Evolutionary conservation across 495 filamentous ascomycete species (phyloP).

Genomic region (Staphylotrichum longicolle): DNA sequence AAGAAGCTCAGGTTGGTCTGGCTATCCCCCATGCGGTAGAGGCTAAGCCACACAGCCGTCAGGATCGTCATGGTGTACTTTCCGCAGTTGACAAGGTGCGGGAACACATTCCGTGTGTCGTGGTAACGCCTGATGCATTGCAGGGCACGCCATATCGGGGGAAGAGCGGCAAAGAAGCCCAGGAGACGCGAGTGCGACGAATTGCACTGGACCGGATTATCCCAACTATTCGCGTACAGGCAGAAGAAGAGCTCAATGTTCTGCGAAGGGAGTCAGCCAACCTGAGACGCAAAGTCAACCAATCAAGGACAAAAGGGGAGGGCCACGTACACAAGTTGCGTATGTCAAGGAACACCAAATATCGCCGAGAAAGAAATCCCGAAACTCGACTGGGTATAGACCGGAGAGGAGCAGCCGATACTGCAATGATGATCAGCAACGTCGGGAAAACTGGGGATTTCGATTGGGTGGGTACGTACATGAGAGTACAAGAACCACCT

Average conservation of each 20-base stretch:
- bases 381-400: conserved; percentile 89
- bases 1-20: conserved; percentile 61
- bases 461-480: conserved; percentile 49
- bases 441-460: not conserved
- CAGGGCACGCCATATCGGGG: conserved; percentile 81
- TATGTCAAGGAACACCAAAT: conserved; percentile 97
- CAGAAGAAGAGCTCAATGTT: conserved; percentile 95
- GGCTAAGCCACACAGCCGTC: conserved; percentile 68
- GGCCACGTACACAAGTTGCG: conserved; percentile 70
- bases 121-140: conserved; percentile 89
- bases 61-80: conserved; percentile 88
- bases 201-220: conserved; percentile 71
- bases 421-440: conserved; percentile 43
- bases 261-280: conserved; percentile 35
- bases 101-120: conserved; percentile 84
- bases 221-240: conserved; percentile 76
- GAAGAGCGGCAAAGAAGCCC: conserved; percentile 82
- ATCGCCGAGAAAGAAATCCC: conserved; percentile 96
- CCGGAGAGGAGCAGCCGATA: conserved; percentile 83
- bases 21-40: conserved; percentile 72
- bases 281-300: not conserved
- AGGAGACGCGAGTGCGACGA: conserved; percentile 78
- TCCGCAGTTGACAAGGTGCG: conserved; percentile 86
- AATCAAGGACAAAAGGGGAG: not conserved
- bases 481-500: conserved; percentile 82